These are phyloP conservation scores for Thymus quinquecostatus DNA, from an alignment of 257 asterid species.

Conservation along the genomic window DNA sequence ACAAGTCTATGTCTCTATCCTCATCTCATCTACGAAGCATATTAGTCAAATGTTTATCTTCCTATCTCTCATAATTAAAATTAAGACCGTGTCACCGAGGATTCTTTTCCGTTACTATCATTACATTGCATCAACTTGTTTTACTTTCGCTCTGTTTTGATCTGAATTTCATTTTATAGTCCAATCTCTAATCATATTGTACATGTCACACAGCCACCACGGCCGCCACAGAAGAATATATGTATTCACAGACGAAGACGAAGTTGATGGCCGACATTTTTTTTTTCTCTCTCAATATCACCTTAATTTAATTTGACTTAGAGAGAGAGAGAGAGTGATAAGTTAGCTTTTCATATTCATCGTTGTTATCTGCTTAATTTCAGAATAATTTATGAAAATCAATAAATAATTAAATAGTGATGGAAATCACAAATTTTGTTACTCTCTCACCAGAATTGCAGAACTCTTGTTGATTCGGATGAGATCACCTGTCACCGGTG, in stretches of 20 bases:
- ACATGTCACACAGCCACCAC: background rate
- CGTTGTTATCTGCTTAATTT: background rate
- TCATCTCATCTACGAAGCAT: background rate
- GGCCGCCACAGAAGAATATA: slow-evolving; percentile 21
- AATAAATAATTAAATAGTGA: background rate
- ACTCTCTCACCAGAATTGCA: no score
- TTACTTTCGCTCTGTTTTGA: background rate
- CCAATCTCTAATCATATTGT: background rate
- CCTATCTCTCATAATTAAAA: background rate
- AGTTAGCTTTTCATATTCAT: background rate
- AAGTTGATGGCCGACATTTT: background rate
- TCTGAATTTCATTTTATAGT: background rate
- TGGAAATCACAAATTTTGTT: background rate
- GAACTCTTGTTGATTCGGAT: no score
- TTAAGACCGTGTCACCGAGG: background rate
- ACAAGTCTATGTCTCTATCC: background rate
- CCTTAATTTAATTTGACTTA: background rate
- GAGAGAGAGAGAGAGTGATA: background rate
- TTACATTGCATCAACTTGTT: background rate
- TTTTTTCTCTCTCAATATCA: background rate
- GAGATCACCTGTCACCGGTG: no score
- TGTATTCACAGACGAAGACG: background rate
- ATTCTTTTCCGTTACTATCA: background rate
- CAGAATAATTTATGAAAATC: background rate
- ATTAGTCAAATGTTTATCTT: background rate